A percentile compares a stretch with the other conserved stretches of the same genome.
Conservation (phyloP, 225 moss, liverwort and hornwort genomes). For the Sphagnum tenellum region DNA sequence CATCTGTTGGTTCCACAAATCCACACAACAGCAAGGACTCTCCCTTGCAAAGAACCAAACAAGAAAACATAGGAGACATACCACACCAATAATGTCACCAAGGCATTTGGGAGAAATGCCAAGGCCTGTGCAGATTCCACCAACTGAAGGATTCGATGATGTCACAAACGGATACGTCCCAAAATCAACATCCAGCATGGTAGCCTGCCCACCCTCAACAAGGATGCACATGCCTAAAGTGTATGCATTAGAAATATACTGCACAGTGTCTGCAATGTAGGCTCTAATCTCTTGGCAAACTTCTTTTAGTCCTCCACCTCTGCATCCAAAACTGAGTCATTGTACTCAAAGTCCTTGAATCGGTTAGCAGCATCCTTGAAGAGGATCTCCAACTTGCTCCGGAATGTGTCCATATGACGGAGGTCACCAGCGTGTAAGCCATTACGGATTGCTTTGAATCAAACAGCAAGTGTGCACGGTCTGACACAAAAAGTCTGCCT, state of each 20-base stretch:
- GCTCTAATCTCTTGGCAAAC: conserved; percentile 63
- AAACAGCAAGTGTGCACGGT: conserved; percentile 87
- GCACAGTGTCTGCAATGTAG: conserved; percentile 78
- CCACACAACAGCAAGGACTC: too few relatives aligned
- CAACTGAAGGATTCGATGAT: conserved; percentile 90
- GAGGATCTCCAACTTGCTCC: conserved; percentile 70
- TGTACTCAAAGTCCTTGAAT: conserved; percentile 65
- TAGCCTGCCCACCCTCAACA: conserved; percentile 96
- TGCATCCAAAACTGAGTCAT: conserved; percentile 39
- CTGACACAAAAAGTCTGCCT: conserved; percentile 86
- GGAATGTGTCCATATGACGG: conserved; percentile 58
- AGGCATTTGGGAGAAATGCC: conserved; percentile 92
- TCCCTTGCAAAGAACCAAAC: background rate
- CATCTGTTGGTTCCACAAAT: too few relatives aligned
- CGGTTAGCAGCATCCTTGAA: conserved; percentile 76
- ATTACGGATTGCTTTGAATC: conserved; percentile 82
- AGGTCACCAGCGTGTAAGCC: conserved; percentile 89
- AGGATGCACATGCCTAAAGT: conserved; percentile 76
- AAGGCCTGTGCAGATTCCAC: conserved; percentile 92
- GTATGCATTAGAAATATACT: conserved; percentile 62
- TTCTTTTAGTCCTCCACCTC: conserved; percentile 65
- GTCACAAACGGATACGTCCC: conserved; percentile 99
- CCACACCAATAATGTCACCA: conserved; percentile 92
- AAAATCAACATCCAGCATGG: conserved; percentile 94
- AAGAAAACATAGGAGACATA: conserved; percentile 17